phyloP scores from a whole-genome alignment of 352 stramenopile genomes.

The Phytopythium ostracodes region DNA sequence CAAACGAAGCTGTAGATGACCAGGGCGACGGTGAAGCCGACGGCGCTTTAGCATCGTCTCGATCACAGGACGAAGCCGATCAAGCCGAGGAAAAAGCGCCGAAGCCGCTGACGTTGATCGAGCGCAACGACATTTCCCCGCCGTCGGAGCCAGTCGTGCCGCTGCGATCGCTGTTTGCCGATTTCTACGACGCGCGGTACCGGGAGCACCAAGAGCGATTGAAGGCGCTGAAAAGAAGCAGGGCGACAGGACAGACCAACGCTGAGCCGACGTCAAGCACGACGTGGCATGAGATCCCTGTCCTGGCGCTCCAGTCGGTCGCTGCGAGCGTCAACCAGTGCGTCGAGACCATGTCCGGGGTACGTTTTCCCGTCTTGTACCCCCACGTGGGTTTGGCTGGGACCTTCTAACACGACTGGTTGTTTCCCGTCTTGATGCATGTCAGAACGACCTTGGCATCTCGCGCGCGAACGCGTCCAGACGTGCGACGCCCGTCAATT shows the following conservation, averaged over 20 bases:
- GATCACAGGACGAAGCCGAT: background rate
- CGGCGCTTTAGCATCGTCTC: background rate
- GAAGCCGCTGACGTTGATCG: too few species aligned
- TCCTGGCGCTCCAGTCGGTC: conserved; percentile 46
- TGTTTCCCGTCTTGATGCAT: background rate
- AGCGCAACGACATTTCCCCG: background rate
- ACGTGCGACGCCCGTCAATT: conserved; percentile 19
- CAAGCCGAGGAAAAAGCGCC: background rate
- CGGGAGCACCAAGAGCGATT: conserved; percentile 1
- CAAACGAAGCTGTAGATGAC: background rate
- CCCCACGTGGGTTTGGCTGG: background rate
- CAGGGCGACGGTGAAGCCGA: background rate
- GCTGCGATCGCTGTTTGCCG: background rate
- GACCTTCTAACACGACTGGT: background rate
- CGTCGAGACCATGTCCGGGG: conserved; percentile 47
- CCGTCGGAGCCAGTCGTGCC: background rate
- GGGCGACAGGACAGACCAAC: background rate
- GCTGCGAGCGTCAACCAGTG: conserved; percentile 51
- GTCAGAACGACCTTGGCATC: conserved; percentile 40
- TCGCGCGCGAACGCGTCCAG: conserved; percentile 37
- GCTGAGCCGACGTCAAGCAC: background rate
- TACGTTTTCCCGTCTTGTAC: conserved; percentile 15
- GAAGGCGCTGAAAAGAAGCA: background rate
- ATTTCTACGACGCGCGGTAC: background rate
- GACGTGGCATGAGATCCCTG: conserved; percentile 31